Percentiles rank a stretch among this genome's conserved stretches.
Evolutionary conservation across 768 basidiomycete genomes (phyloP).

Genomic region (Cystofilobasidium bisporidii): DNA sequence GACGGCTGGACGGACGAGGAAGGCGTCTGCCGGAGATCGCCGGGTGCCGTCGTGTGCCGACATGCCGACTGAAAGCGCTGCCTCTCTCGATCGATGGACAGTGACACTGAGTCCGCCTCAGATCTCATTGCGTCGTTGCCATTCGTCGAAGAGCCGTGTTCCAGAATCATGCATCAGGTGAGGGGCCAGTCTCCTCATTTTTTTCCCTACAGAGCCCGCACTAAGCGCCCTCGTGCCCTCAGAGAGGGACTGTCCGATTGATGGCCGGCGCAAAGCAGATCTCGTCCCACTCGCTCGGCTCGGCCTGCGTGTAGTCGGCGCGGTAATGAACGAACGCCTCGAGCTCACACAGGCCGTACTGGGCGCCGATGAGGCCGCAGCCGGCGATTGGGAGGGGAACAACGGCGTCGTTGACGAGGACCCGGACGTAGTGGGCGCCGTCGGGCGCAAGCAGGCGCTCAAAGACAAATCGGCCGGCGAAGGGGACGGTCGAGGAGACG

Average conservation of each 20-base stretch:
- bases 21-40: too few species aligned
- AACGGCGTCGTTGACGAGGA: slow-evolving; percentile 7
- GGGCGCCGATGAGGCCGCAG: neutral
- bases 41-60: too few species aligned
- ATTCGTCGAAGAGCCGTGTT: too few species aligned
- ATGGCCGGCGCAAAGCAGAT: neutral
- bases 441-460: neutral
- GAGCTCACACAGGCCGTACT: slow-evolving; percentile 7
- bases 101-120: too few species aligned
- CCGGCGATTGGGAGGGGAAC: neutral
- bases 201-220: too few species aligned
- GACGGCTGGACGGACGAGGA: too few species aligned
- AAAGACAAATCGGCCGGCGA: slow-evolving; percentile 8
- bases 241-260: slow-evolving; percentile 4
- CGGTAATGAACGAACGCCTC: neutral
- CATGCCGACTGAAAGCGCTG: too few species aligned
- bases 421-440: neutral
- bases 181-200: too few species aligned
- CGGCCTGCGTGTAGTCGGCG: neutral
- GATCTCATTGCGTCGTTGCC: too few species aligned
- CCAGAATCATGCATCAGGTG: too few species aligned
- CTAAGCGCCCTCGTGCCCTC: too few species aligned
- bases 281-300: slow-evolving; percentile 4
- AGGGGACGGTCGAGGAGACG: neutral
- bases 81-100: too few species aligned